A percentile compares a stretch with the other conserved stretches of the same genome.
Evolutionary conservation across 179 eudicot species (phyloP).

Genomic region (Carnegiea gigantea): DNA sequence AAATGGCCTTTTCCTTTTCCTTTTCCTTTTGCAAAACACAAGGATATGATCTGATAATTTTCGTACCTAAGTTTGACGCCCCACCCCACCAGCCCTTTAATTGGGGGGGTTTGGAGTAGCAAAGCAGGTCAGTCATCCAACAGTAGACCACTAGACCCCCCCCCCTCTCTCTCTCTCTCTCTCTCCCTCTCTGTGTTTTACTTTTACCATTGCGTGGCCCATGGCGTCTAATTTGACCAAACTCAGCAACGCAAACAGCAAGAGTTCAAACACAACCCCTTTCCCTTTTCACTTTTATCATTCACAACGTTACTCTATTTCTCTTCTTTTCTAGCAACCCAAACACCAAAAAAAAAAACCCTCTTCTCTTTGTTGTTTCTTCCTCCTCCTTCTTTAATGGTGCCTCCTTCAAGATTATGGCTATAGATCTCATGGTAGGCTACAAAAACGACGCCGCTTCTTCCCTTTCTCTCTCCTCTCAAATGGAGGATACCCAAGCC

Average conservation of each 20-base stretch:
- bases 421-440: constrained; percentile 58
- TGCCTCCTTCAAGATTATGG: constrained; percentile 39
- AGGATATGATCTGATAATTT: not conserved
- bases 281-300: not conserved
- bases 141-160: too few relatives aligned
- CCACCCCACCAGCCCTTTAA: constrained; percentile 7
- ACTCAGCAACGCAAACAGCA: not conserved
- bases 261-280: not conserved
- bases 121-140: constrained; percentile 47
- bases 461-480: constrained; percentile 21
- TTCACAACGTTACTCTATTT: constrained; percentile 16
- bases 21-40: too few relatives aligned
- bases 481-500: constrained; percentile 39
- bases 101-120: constrained; percentile 25
- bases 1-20: too few relatives aligned
- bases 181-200: not conserved
- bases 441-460: constrained; percentile 19
- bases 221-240: constrained; percentile 36
- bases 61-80: constrained; percentile 59
- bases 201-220: too few relatives aligned
- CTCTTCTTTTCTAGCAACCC: constrained; percentile 18
- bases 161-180: constrained; percentile 15
- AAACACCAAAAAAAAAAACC: too few relatives aligned
- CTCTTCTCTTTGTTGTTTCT: constrained; percentile 6
- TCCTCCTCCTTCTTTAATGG: not conserved